phyloP scores from a whole-genome alignment of 1,139 yeast genomes.

The Blastobotrys elegans region DNA sequence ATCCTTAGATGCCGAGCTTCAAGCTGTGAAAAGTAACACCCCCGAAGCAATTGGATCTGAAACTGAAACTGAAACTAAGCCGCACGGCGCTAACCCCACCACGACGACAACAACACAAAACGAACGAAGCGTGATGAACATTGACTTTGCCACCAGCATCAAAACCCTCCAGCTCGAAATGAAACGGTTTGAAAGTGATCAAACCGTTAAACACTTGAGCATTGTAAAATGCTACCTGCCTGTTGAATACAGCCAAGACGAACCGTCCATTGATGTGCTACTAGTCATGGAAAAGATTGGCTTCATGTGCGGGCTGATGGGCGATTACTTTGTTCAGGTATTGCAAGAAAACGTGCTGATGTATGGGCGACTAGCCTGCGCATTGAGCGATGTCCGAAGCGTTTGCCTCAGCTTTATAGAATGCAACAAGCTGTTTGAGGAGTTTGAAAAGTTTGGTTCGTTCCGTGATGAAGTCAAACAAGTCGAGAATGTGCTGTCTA shows the following conservation, averaged over 20 bases:
- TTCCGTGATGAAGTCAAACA: conserved; percentile 16
- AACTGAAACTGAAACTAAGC: not conserved
- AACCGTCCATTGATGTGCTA: conserved; percentile 20
- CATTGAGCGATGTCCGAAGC: conserved; percentile 17
- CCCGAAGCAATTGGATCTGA: no score
- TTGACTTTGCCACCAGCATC: conserved; percentile 24
- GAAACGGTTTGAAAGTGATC: conserved; percentile 26
- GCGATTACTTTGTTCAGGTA: conserved; percentile 10
- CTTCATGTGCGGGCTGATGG: conserved; percentile 15
- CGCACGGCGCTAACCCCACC: no score
- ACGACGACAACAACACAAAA: no score
- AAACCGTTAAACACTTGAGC: conserved; percentile 29
- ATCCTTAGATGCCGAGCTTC: conserved; percentile 30
- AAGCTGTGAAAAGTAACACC: conserved; percentile 24
- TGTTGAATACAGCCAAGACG: conserved; percentile 23
- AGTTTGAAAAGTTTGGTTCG: conserved; percentile 9
- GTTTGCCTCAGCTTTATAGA: not conserved
- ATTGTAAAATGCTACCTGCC: conserved; percentile 28
- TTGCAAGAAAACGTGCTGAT: conserved; percentile 14
- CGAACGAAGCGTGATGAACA: not conserved
- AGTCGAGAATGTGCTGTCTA: conserved; percentile 16
- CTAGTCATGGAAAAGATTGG: conserved; percentile 19
- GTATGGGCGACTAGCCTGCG: conserved; percentile 16
- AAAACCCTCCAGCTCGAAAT: conserved; percentile 29
- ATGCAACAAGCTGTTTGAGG: not conserved